Evolutionary conservation across 805 yeast species (phyloP), one percentile per base, ranked within the genome.

Genomic region (Saccharomyces kudriavzevii): DNA sequence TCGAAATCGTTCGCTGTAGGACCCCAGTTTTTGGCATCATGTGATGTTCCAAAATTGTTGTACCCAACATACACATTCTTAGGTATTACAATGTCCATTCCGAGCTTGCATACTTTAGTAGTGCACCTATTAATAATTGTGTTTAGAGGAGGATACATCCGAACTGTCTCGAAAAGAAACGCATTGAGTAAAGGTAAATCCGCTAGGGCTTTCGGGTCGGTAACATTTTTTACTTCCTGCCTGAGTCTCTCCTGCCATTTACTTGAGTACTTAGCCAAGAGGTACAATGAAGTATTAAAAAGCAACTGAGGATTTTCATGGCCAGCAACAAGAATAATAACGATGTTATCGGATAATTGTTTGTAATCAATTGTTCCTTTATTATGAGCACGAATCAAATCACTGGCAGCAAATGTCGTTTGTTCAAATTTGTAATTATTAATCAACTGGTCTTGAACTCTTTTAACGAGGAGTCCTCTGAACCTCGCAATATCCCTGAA

Each of bases 251-350:
- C 54, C 64, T 85, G 91, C 57, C 79, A 72, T 0, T 57, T 49
- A 1, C 65, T 50, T 14, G 20, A 66, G 57, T 74, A 51, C 54
- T 80, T 81, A 1, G 78, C 79, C 27, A 81, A 58, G 13, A 78
- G 56, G 53, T 74, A 81, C 1, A 81, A 57, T 5, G 77, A 59
- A 0, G 83, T 77, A 0, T 78, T 72, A 55, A 81, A 58, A 10
- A 81, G 64, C 25, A 82, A 60, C 55, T 80, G 81, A 0, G 86
- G 86, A 56, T 82, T 82, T 58, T 82, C 86, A 63, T 82, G 86
- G 0, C 85, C 86, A 0, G 86, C 86, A 47, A 82, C 78, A 60
- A 81, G 64, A 3, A 80, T 69, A 17, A 82, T 81, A 8, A 80
- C 76, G 17, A 79, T 70, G 62, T 82, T 82, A 60, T 82, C 85